phyloP scores from a whole-genome alignment of 2,329 filamentous ascomycete species.

The Fusarium buharicum region DNA sequence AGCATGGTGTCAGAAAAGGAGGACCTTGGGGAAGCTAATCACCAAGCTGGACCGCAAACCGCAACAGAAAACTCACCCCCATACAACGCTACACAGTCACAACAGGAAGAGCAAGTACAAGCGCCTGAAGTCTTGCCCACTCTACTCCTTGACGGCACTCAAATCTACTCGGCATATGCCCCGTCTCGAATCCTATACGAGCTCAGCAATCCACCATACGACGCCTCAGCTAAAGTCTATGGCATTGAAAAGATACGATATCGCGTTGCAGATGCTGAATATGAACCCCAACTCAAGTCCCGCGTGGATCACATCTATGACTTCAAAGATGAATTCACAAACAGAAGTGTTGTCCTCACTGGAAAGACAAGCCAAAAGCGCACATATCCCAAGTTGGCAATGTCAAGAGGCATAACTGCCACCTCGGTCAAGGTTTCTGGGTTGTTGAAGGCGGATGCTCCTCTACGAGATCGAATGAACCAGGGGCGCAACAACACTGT shows the following conservation, averaged over 20 bases:
- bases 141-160: constrained; percentile 36
- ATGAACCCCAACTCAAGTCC: constrained; percentile 30
- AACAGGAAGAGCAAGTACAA: constrained; percentile 1
- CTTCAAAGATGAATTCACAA: constrained; percentile 28
- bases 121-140: constrained; percentile 25
- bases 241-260: constrained; percentile 45
- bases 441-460: constrained; percentile 38
- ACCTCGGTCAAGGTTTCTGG: constrained; percentile 38
- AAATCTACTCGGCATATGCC: constrained; percentile 34
- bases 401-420: constrained; percentile 32
- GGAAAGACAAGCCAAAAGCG: constrained; percentile 39
- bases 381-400: constrained; percentile 30
- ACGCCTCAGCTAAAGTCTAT: constrained; percentile 34
- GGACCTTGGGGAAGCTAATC: neutral
- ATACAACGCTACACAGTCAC: constrained; percentile 7
- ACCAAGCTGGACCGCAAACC: neutral
- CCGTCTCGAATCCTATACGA: constrained; percentile 41
- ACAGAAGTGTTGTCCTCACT: constrained; percentile 25
- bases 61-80: constrained; percentile 6
- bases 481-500: constrained; percentile 36
- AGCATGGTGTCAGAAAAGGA: neutral
- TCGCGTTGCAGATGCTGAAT: constrained; percentile 20
- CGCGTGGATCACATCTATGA: constrained; percentile 48
- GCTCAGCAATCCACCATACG: constrained; percentile 39
- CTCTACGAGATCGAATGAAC: constrained; percentile 36